Evolutionary conservation across 176 grass and related monocot species (phyloP).

Genomic region (Carex scoparia): DNA sequence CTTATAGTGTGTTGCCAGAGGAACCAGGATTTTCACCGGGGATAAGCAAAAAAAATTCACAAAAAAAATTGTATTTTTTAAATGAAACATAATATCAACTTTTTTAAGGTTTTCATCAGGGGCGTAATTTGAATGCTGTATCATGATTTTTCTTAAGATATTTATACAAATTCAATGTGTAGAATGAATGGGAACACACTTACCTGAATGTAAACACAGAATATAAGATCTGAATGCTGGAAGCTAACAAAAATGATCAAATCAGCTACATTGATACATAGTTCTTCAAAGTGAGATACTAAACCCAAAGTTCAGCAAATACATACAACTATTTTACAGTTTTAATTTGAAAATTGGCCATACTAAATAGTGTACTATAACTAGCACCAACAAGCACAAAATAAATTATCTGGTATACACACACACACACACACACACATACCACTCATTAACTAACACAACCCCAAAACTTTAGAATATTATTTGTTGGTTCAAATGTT

Average conservation of each 20-base stretch:
- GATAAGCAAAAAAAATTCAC: too few species aligned
- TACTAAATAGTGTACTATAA: too few species aligned
- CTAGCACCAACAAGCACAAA: not conserved
- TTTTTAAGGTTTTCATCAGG: too few species aligned
- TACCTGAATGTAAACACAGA: constrained; percentile 72
- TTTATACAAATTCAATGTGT: not conserved
- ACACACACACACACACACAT: too few species aligned
- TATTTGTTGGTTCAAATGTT: not conserved
- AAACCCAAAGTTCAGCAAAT: not conserved
- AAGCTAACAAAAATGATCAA: constrained; percentile 32
- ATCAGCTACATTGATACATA: not conserved
- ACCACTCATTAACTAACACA: not conserved
- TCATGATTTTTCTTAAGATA: not conserved
- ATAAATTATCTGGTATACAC: not conserved
- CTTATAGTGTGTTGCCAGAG: too few species aligned
- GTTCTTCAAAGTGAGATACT: not conserved
- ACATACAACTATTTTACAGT: not conserved
- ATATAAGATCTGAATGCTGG: constrained; percentile 40
- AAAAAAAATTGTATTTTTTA: too few species aligned
- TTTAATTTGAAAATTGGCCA: not conserved
- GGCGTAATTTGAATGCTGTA: not conserved
- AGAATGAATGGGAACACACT: not conserved
- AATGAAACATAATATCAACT: too few species aligned
- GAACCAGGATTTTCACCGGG: too few species aligned
- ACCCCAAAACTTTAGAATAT: not conserved